Base-by-base conservation (phyloP, 805 yeast species). In the Candida quercuum region DNA sequence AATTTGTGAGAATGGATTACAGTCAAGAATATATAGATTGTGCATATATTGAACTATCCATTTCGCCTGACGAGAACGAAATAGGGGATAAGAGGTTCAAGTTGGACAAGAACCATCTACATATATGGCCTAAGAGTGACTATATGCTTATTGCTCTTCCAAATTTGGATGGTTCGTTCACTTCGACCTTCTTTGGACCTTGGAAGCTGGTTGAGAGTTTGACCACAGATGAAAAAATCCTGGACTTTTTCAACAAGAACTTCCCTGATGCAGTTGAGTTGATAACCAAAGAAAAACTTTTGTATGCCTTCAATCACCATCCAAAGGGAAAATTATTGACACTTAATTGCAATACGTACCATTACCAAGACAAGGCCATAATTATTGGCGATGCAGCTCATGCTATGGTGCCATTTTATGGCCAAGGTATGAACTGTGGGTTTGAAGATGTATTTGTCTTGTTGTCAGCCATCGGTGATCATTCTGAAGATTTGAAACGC, bases 321-420 rank as follows among this genome's bases (percentile, higher is more conserved):
- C 95, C 95, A 4, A 69, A 80, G 36, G 93, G 95, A 4, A 68
- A 88, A n/a, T 67, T 89, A 32, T 70, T 88, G 64, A 86, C 85
- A 43, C 72, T 85, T 7, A 72, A 71, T 33, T 81, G 86, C 48
- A 63, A 63, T 35, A 87, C 91, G 2, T 89, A 86, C 61, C 76
- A 86, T 53, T 71, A 67, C 32, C 58, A 67, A 29, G 84, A 78
- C 33, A 72, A 74, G 40, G 79, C 79, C 13, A 63, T 89, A 9
- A 62, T 89, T 11, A 62, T 89, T 21, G 97, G 97, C 6, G 97
- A 89, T 58, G 95, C 97, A 1, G 95, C 97, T 0, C 97, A 89
- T 61, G 78, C 93, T 21, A 89, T 88, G 96, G 97, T 89, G 6
- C 97, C 97, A n/a, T 89, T 89, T 59, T 89, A 88, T 55, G 97